Evolutionary conservation across 148 eudicot species (phyloP).

Genomic region (Talinum fruticosum): DNA sequence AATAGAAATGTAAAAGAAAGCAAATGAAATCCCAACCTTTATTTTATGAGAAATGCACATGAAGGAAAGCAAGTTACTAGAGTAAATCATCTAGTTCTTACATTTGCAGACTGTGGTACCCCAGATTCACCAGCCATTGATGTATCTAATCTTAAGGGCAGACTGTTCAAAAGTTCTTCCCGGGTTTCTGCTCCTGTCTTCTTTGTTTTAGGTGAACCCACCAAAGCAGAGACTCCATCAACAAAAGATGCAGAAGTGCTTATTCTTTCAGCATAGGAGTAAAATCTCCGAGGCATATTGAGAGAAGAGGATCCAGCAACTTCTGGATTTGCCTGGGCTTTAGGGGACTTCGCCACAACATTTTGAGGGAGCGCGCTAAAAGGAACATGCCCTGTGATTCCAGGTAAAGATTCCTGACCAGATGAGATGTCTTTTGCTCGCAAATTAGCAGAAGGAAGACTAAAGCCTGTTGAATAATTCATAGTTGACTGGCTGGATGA

Average conservation of each 20-base stretch:
- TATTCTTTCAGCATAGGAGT: conserved; percentile 91
- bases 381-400: conserved; percentile 53
- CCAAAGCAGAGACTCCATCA: conserved; percentile 56
- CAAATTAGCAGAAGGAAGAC: conserved; percentile 40
- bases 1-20: too few species aligned
- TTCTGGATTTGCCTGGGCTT: conserved; percentile 51
- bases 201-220: conserved; percentile 85
- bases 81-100: conserved; percentile 33
- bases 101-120: conserved; percentile 47
- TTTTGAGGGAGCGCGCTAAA: conserved; percentile 52
- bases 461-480: conserved; percentile 41
- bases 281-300: conserved; percentile 56
- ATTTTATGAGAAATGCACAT: not conserved
- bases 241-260: conserved; percentile 50
- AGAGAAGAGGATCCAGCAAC: conserved; percentile 43
- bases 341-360: conserved; percentile 39
- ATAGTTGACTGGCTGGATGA: conserved; percentile 44
- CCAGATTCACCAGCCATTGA: conserved; percentile 51
- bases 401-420: conserved; percentile 48
- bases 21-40: not conserved
- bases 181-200: conserved; percentile 88
- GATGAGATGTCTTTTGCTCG: conserved; percentile 45
- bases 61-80: not conserved
- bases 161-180: conserved; percentile 75
- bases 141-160: conserved; percentile 55